Conservation (phyloP, 441 rosid species). For the Adansonia grandidieri region DNA sequence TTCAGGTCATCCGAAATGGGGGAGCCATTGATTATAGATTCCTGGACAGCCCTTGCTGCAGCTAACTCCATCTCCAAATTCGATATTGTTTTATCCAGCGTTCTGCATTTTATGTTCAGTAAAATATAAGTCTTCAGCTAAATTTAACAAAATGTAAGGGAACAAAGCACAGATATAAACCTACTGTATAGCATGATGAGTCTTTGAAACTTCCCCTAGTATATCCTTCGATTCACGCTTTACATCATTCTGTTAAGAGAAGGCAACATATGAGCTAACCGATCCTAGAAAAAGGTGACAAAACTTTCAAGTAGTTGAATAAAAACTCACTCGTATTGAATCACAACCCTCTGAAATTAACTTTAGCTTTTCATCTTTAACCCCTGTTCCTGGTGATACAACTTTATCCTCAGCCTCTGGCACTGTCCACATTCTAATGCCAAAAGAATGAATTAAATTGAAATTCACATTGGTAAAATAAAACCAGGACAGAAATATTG, state of each 20-base stretch:
- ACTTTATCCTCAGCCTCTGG: slow-evolving; percentile 78
- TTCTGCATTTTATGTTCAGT: slow-evolving; percentile 46
- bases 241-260: slow-evolving; percentile 47
- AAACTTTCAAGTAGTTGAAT: slow-evolving; percentile 22
- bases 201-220: slow-evolving; percentile 70
- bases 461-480: not conserved
- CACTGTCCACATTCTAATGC: slow-evolving; percentile 72
- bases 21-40: slow-evolving; percentile 78
- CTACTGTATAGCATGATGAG: slow-evolving; percentile 78
- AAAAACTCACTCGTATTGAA: slow-evolving; percentile 57
- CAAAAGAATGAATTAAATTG: slow-evolving; percentile 30
- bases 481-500: not conserved
- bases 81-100: slow-evolving; percentile 79
- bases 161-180: slow-evolving; percentile 26
- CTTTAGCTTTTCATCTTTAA: slow-evolving; percentile 55
- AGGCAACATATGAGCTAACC: slow-evolving; percentile 17
- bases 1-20: slow-evolving; percentile 70
- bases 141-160: not conserved
- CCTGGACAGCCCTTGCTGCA: slow-evolving; percentile 84
- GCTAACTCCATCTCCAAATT: slow-evolving; percentile 82
- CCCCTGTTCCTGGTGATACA: slow-evolving; percentile 42
- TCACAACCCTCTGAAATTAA: slow-evolving; percentile 72
- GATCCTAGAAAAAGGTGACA: not conserved
- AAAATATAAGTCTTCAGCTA: slow-evolving; percentile 25
- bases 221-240: slow-evolving; percentile 61